phyloP scores from a whole-genome alignment of 2,329 filamentous ascomycete genomes.

The Boeremia lycopersici region DNA sequence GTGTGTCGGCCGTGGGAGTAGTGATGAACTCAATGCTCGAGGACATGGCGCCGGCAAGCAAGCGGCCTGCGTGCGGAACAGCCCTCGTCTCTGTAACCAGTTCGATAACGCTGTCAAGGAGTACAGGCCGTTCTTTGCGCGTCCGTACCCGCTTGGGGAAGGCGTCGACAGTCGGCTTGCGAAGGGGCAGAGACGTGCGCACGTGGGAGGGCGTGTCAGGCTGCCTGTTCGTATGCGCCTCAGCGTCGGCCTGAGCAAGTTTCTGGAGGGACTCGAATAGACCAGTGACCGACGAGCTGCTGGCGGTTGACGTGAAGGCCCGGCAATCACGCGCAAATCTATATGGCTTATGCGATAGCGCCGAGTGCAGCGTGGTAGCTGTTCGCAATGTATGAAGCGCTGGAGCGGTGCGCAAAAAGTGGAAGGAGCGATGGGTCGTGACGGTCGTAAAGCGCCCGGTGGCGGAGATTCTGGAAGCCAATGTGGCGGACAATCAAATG shows the following conservation, averaged over 20 bases:
- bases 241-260: neutral
- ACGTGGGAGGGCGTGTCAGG: neutral
- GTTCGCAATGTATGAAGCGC: constrained; percentile 3
- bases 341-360: neutral
- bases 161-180: neutral
- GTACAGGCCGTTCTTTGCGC: neutral
- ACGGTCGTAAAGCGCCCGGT: constrained; percentile 35
- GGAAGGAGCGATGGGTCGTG: constrained; percentile 23
- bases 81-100: neutral
- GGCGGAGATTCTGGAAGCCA: constrained; percentile 36
- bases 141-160: neutral
- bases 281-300: neutral
- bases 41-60: constrained; percentile 62
- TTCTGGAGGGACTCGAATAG: constrained; percentile 3
- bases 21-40: constrained; percentile 76
- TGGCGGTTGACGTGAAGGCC: constrained; percentile 3
- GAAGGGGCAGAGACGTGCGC: neutral
- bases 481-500: constrained; percentile 28
- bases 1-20: constrained; percentile 85
- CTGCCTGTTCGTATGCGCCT: neutral
- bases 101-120: constrained; percentile 11
- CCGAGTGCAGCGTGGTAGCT: constrained; percentile 8
- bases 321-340: neutral
- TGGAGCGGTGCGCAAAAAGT: constrained; percentile 18
- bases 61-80: neutral